Conservation (phyloP, 2,329 filamentous ascomycete genomes). For the Cladosporium sp. region DNA sequence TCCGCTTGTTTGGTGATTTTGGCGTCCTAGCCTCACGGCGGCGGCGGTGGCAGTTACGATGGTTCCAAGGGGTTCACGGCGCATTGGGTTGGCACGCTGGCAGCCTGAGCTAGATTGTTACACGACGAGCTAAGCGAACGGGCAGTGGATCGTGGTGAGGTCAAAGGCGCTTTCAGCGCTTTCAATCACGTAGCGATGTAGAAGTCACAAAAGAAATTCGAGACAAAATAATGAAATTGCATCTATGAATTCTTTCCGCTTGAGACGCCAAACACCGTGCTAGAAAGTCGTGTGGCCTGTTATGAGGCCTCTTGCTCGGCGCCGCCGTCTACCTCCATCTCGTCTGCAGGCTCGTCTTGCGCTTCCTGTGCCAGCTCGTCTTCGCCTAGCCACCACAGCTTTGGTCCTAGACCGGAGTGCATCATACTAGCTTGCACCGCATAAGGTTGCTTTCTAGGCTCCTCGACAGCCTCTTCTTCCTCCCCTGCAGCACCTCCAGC, state of each 20-base stretch:
- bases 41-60: background rate
- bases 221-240: slow-evolving; percentile 13
- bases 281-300: slow-evolving; percentile 8
- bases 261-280: slow-evolving; percentile 13
- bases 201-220: slow-evolving; percentile 17
- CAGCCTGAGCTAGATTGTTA: slow-evolving; percentile 20
- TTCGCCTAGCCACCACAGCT: slow-evolving; percentile 48
- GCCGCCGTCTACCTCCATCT: slow-evolving; percentile 21
- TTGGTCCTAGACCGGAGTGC: slow-evolving; percentile 49
- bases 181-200: slow-evolving; percentile 16
- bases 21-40: slow-evolving; percentile 19
- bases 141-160: background rate
- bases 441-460: slow-evolving; percentile 69
- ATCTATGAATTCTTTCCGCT: background rate
- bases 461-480: slow-evolving; percentile 55
- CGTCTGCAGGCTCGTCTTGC: slow-evolving; percentile 33
- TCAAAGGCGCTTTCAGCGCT: slow-evolving; percentile 1
- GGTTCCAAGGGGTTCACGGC: slow-evolving; percentile 8
- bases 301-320: slow-evolving; percentile 14
- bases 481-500: slow-evolving; percentile 31
- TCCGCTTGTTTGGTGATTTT: slow-evolving; percentile 15
- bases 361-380: slow-evolving; percentile 18
- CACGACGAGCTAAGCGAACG: slow-evolving; percentile 6
- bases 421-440: slow-evolving; percentile 57
- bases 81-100: slow-evolving; percentile 18